Evolutionary conservation across 441 rosid species (phyloP), one percentile per base, ranked within the genome.

Genomic region (Gossypium davidsonii): DNA sequence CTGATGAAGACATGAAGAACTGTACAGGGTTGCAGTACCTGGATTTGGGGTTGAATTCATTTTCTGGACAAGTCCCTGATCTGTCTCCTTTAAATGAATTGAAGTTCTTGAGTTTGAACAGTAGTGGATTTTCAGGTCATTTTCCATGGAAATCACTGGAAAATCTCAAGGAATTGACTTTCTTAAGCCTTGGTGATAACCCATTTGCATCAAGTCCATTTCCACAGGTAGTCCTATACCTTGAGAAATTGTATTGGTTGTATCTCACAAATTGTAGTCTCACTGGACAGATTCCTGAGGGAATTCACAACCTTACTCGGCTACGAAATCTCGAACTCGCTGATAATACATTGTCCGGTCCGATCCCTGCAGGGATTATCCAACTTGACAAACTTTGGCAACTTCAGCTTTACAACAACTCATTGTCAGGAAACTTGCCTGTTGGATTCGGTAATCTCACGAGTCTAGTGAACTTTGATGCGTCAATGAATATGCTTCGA

Each of bases 131-230:
- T 74, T 80, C 87, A 0, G 90, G 87, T n/a, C 31, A 2, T 46
- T 85, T 87, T 42, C 91, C 85, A 1, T 89, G 91, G 93, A 77
- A 70, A 53, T 85, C 91, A 15, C 57, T 89, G 21, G 78, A 76
- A 39, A 52, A 73, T 60, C 74, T 87, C 4, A 80, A 80, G 20
- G 76, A 77, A 51, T 80, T 89, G 26, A 39, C 73, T 39, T 85
- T 83, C 78, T 67, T 89, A 74, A 89, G 91, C 79, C 73, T 89
- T 5, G 91, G 91, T 15, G 90, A 89, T 77, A 89, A 87, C 23
- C 72, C 71, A 2, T 85, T 89, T 18, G 74, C 76, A 15, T 59
- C 76, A 4, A 72, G 59, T 70, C 84, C 83, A 20, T 85, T 87
- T 70, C 88, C 93, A 0, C 2, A 0, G 28, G 91, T 81, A 74